Conservation (phyloP, 768 basidiomycete genomes). For the Lentinula guzmanii region DNA sequence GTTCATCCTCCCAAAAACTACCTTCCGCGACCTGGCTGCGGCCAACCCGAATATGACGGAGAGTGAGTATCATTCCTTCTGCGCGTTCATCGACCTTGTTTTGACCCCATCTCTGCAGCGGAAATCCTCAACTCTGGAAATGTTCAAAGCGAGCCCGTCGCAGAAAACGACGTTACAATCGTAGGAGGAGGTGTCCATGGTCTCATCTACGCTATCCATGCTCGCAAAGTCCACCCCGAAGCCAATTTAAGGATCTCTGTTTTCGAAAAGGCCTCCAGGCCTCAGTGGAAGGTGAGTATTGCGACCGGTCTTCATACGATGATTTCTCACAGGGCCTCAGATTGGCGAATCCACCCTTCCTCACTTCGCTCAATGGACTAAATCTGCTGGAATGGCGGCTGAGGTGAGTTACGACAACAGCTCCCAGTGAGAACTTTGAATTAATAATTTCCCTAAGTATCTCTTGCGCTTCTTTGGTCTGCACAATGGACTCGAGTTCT, state of each 20-base stretch:
- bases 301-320: neutral
- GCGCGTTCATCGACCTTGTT: neutral
- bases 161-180: conserved; percentile 8
- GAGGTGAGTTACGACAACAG: neutral
- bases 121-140: neutral
- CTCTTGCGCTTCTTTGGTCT: conserved; percentile 10
- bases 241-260: neutral
- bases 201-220: conserved; percentile 12
- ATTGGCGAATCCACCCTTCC: conserved; percentile 13
- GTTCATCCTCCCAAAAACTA: conserved; percentile 9
- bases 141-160: neutral
- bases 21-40: conserved; percentile 9
- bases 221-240: conserved; percentile 5
- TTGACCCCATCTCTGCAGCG: conserved; percentile 1
- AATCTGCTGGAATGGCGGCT: conserved; percentile 8
- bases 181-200: conserved; percentile 13
- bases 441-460: neutral
- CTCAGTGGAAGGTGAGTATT: conserved; percentile 9
- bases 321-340: neutral
- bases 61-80: neutral
- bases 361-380: conserved; percentile 10
- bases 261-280: conserved; percentile 3
- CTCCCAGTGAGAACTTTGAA: neutral
- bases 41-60: conserved; percentile 11
- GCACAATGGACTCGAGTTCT: conserved; percentile 10